A percentile compares a stretch with the other conserved stretches of the same genome.
Evolutionary conservation across 495 filamentous ascomycete genomes (phyloP).

Genomic region (Penicillium coprophilum): DNA sequence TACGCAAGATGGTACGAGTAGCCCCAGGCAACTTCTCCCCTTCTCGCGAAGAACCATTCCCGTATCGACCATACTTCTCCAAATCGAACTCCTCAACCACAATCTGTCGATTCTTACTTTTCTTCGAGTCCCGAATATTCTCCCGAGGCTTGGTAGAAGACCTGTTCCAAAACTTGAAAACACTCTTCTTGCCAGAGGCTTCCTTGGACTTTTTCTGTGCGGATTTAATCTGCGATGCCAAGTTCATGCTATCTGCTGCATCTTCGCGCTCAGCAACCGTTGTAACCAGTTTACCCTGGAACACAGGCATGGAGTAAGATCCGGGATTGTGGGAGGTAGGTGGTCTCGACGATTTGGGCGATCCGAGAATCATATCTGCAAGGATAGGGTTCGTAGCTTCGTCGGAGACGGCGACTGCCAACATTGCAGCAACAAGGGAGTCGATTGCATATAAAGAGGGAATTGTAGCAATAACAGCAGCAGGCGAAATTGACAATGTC

Average conservation of each 20-base stretch:
- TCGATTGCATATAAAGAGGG: constrained; percentile 73
- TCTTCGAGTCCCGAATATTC: constrained; percentile 19
- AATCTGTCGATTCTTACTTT: constrained; percentile 30
- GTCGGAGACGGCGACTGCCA: constrained; percentile 67
- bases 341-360: constrained; percentile 13
- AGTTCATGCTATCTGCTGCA: constrained; percentile 31
- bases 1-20: constrained; percentile 32
- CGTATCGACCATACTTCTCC: constrained; percentile 46
- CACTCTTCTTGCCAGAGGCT: constrained; percentile 13
- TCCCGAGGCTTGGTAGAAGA: not conserved
- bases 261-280: constrained; percentile 48
- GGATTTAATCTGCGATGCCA: constrained; percentile 36
- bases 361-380: constrained; percentile 35
- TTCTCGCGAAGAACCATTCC: constrained; percentile 33
- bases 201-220: constrained; percentile 13
- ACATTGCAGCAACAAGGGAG: constrained; percentile 64
- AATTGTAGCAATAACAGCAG: constrained; percentile 42
- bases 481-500: constrained; percentile 48
- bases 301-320: constrained; percentile 16
- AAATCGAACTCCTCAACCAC: constrained; percentile 48
- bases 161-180: constrained; percentile 29
- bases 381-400: constrained; percentile 44
- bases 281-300: constrained; percentile 35
- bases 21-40: constrained; percentile 42
- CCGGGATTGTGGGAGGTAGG: constrained; percentile 4